Evolutionary conservation across 1,284 basidiomycete genomes (phyloP), one percentile per base, ranked within the genome.

Genomic region (Athelia sp.): DNA sequence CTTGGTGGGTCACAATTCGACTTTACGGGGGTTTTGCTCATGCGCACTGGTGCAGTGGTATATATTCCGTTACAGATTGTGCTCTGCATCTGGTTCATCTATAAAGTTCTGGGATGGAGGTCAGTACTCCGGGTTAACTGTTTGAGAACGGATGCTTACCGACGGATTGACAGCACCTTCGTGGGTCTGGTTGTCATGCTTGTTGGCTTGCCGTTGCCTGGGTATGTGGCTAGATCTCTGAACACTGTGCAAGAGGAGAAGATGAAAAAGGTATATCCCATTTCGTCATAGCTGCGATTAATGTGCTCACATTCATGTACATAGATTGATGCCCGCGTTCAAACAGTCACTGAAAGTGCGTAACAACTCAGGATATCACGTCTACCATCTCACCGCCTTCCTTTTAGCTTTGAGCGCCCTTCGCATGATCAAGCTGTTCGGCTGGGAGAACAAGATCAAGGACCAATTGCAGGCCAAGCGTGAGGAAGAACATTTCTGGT

Each of bases 381-480:
- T 46, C 59, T 34, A 26, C 10, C 40, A 18, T 32, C 14, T 24
- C n/a, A 21, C 4, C 14, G 31, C 18, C 22, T 35, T 32, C 17
- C 36, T 17, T 9, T 34, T 14, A 61, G 59, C 52, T 17, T 43
- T 62, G 56, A 61, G 58, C 26, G 54, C 66, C 2, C 52, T 70
- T 13, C 61, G 74, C 13, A 76, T 77, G 65, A 66, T 80, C 64
- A 84, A 84, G 61, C 74, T 84, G 54, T 84, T 84, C 55, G 81
- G 72, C 9, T 82, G 79, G 79, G 78, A 81, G 53, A 58, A 58
- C 4, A 65, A 69, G 26, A 72, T 79, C 56, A 63, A 69, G 45
- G 62, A 68, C n/a, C 62, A 71, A 40, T 65, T 82, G 13, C 57
- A 64, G 2, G 66, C 66, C 15, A 78, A 75, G 68, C 66, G 78